phyloP scores from a whole-genome alignment of 495 filamentous ascomycete species.

The Hypoxylon trugodes region DNA sequence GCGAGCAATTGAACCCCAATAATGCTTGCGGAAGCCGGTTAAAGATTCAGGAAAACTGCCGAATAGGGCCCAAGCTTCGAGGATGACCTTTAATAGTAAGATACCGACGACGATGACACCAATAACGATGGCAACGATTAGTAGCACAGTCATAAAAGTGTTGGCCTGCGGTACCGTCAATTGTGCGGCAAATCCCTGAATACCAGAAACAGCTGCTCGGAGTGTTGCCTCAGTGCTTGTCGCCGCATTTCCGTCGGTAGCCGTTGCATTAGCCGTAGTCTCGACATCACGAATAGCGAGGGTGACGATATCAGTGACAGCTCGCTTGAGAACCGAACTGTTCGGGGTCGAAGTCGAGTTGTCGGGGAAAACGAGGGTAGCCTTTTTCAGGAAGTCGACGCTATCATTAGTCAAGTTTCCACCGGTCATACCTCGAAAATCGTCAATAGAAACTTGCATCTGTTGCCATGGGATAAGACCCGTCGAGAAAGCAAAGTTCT shows the following conservation, averaged over 20 bases:
- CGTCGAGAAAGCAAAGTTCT: constrained; percentile 93
- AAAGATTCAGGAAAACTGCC: constrained; percentile 85
- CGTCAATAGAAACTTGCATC: constrained; percentile 86
- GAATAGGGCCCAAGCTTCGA: constrained; percentile 92
- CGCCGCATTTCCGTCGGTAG: constrained; percentile 44
- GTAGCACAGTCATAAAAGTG: constrained; percentile 94
- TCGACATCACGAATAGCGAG: constrained; percentile 61
- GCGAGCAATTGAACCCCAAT: constrained; percentile 89
- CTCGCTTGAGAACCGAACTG: constrained; percentile 61
- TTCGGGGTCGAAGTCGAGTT: constrained; percentile 54
- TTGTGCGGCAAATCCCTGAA: constrained; percentile 79
- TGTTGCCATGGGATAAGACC: constrained; percentile 82
- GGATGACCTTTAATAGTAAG: constrained; percentile 87
- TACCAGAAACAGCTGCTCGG: constrained; percentile 65
- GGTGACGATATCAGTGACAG: constrained; percentile 56
- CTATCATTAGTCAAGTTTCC: constrained; percentile 85
- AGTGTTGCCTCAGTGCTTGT: constrained; percentile 38
- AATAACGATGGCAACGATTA: constrained; percentile 88
- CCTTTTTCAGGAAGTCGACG: constrained; percentile 75
- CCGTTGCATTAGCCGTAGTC: constrained; percentile 60
- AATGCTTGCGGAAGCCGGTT: constrained; percentile 88
- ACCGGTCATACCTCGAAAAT: constrained; percentile 79
- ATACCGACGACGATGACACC: constrained; percentile 87
- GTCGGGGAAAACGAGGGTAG: constrained; percentile 71
- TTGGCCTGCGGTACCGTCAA: constrained; percentile 85